Percentiles rank a stretch among this genome's conserved stretches.
These are phyloP conservation scores for Aphanoascus verrucosus DNA, from an alignment of 2,329 filamentous ascomycete species.

Conservation along the genomic window DNA sequence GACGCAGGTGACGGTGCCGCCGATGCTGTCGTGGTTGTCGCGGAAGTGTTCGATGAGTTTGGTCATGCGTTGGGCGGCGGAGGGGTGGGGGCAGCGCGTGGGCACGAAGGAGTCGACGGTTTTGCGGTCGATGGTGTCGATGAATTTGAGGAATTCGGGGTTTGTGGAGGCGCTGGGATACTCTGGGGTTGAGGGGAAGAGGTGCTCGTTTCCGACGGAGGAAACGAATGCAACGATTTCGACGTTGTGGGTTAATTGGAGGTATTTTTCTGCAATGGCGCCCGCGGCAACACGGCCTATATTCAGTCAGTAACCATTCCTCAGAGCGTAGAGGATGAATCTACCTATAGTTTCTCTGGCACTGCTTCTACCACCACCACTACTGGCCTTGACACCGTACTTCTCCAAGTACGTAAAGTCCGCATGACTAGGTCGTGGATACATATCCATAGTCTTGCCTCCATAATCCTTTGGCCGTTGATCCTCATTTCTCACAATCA, in stretches of 20 bases:
- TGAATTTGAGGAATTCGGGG: constrained; percentile 64
- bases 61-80: constrained; percentile 60
- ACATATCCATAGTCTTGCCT: constrained; percentile 77
- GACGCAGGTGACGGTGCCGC: constrained; percentile 88
- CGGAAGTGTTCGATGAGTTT: constrained; percentile 65
- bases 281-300: constrained; percentile 76
- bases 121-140: constrained; percentile 60
- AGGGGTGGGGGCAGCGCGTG: constrained; percentile 69
- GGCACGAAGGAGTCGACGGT: constrained; percentile 71
- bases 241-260: constrained; percentile 66
- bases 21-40: constrained; percentile 76
- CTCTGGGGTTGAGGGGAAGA: constrained; percentile 60
- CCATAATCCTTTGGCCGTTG: constrained; percentile 89
- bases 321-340: constrained; percentile 9
- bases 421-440: constrained; percentile 83
- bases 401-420: constrained; percentile 97
- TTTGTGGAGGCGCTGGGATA: constrained; percentile 62
- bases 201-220: constrained; percentile 68
- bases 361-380: constrained; percentile 77
- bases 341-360: constrained; percentile 88
- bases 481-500: constrained; percentile 84
- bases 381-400: constrained; percentile 87
- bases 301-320: background rate
- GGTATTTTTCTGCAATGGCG: constrained; percentile 87
- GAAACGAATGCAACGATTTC: constrained; percentile 88